Conservation (phyloP, 805 yeast species). For the Pichia kluyveri region DNA sequence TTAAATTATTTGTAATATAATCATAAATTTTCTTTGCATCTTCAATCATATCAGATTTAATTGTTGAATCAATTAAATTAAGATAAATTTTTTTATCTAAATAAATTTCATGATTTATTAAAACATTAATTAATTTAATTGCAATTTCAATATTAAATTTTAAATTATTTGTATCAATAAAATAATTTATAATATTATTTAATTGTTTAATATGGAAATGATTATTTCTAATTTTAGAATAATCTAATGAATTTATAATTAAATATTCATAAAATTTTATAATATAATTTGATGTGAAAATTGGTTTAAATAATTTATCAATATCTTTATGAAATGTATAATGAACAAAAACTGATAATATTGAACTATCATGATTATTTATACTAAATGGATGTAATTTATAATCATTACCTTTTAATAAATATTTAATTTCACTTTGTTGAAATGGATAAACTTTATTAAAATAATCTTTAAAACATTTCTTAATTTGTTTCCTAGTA, state of each 20-base stretch:
- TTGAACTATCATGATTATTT: constrained; percentile 10
- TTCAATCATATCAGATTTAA: constrained; percentile 13
- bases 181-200: not conserved
- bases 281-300: not conserved
- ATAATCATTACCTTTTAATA: not conserved
- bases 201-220: not conserved
- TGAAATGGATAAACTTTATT: constrained; percentile 2
- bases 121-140: not conserved
- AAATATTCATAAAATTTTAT: constrained; percentile 1
- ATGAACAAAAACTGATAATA: constrained; percentile 14
- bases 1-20: not conserved
- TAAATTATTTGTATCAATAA: not conserved
- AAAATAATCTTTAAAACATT: constrained; percentile 5
- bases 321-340: constrained; percentile 4
- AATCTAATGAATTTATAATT: not conserved
- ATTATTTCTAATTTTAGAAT: not conserved
- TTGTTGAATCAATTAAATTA: constrained; percentile 11
- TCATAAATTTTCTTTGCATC: constrained; percentile 11
- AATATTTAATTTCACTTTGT: not conserved
- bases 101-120: not conserved
- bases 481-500: not conserved
- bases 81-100: constrained; percentile 9
- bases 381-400: constrained; percentile 14
- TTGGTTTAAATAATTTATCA: constrained; percentile 1
- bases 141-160: not conserved